A percentile compares a stretch with the other conserved stretches of the same genome.
Conservation (phyloP, 2,329 filamentous ascomycete species). For the Xylaria sp. region DNA sequence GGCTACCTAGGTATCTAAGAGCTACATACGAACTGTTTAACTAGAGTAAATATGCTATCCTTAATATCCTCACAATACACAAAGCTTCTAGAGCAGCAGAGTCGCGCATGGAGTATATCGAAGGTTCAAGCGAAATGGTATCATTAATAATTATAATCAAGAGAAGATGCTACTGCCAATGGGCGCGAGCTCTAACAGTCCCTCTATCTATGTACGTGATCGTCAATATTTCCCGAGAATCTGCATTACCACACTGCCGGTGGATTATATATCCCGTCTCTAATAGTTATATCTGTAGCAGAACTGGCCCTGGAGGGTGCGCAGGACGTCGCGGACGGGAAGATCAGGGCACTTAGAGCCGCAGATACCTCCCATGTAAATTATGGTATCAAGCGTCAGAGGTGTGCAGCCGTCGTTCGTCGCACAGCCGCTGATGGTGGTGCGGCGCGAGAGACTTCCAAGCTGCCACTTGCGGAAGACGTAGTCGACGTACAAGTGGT, state of each 20-base stretch:
- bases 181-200: slow-evolving; percentile 26
- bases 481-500: slow-evolving; percentile 50
- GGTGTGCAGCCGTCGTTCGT: slow-evolving; percentile 45
- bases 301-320: slow-evolving; percentile 44
- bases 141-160: slow-evolving; percentile 39
- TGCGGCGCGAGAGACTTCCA: slow-evolving; percentile 41
- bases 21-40: neutral
- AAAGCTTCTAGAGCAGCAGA: no score
- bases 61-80: neutral
- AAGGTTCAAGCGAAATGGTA: slow-evolving; percentile 31
- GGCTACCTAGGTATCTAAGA: neutral
- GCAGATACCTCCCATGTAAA: slow-evolving; percentile 46
- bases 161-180: slow-evolving; percentile 22
- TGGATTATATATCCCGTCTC: slow-evolving; percentile 18
- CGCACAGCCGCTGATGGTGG: slow-evolving; percentile 48
- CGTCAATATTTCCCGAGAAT: slow-evolving; percentile 18
- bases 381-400: slow-evolving; percentile 47
- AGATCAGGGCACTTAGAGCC: slow-evolving; percentile 47
- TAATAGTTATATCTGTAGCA: slow-evolving; percentile 50
- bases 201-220: slow-evolving; percentile 19
- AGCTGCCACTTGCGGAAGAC: slow-evolving; percentile 49
- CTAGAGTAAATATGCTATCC: neutral
- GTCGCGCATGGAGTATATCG: neutral
- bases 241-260: slow-evolving; percentile 26
- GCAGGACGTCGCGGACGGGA: slow-evolving; percentile 45